Percentiles rank a stretch among this genome's conserved stretches.
Evolutionary conservation across 2,329 filamentous ascomycete genomes (phyloP).

Genomic region (Ceratocystis alfenasii): DNA sequence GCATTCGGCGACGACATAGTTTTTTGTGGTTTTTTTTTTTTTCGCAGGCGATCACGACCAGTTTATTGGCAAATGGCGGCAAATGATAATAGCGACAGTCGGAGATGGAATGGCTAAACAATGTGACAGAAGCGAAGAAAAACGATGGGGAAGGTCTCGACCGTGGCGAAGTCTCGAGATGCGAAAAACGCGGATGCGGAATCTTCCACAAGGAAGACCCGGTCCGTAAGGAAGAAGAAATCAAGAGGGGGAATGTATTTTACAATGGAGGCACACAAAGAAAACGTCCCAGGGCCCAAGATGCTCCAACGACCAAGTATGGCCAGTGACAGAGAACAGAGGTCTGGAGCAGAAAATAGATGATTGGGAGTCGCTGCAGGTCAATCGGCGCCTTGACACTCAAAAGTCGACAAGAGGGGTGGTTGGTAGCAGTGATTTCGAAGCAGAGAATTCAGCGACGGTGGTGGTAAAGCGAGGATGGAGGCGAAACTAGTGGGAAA

Average conservation of each 20-base stretch:
- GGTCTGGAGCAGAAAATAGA: constrained; percentile 1
- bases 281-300: not conserved
- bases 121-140: not conserved
- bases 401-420: not conserved
- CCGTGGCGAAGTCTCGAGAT: not conserved
- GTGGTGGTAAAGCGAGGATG: not conserved
- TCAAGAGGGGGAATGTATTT: not conserved
- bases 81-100: not conserved
- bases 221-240: constrained; percentile 10
- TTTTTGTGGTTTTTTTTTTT: not conserved
- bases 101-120: not conserved
- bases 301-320: not conserved
- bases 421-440: not conserved
- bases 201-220: constrained; percentile 21
- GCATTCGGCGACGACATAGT: constrained; percentile 20
- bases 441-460: not conserved
- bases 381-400: constrained; percentile 16
- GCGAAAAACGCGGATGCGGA: constrained; percentile 16
- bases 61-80: not conserved
- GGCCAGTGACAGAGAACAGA: not conserved
- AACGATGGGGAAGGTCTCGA: not conserved
- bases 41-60: not conserved
- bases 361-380: constrained; percentile 10
- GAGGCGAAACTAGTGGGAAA: not conserved
- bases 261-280: constrained; percentile 1